Conservation (phyloP, 2,329 filamentous ascomycete species). For the Calonectria multiphialidica region DNA sequence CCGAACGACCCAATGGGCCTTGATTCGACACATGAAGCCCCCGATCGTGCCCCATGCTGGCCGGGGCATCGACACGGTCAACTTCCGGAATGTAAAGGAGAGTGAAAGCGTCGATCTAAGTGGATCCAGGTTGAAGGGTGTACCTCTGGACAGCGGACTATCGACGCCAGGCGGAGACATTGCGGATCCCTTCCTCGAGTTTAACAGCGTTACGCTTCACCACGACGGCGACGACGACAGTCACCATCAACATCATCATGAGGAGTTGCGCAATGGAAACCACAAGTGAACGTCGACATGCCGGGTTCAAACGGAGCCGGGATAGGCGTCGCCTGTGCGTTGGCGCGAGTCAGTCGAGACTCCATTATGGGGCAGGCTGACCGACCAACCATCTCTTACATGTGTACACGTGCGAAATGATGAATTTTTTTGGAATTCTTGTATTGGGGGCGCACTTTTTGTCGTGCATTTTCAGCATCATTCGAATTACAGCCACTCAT, state of each 20-base stretch:
- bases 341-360: slow-evolving; percentile 21
- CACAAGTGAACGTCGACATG: slow-evolving; percentile 7
- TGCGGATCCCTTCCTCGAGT: slow-evolving; percentile 95
- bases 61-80: slow-evolving; percentile 91
- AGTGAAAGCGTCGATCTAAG: slow-evolving; percentile 92
- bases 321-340: slow-evolving; percentile 19
- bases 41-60: slow-evolving; percentile 95
- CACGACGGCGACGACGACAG: slow-evolving; percentile 88
- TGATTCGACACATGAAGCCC: slow-evolving; percentile 97
- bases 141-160: slow-evolving; percentile 87
- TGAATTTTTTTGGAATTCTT: slow-evolving; percentile 38
- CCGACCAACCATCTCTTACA: slow-evolving; percentile 26
- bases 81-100: slow-evolving; percentile 98
- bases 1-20: slow-evolving; percentile 93
- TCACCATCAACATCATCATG: slow-evolving; percentile 39
- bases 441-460: slow-evolving; percentile 33
- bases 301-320: neutral
- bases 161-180: slow-evolving; percentile 86
- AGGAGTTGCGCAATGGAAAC: neutral
- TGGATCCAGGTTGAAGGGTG: slow-evolving; percentile 76
- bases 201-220: slow-evolving; percentile 97
- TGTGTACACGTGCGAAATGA: slow-evolving; percentile 39
- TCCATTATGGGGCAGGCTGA: slow-evolving; percentile 20
- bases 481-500: slow-evolving; percentile 39
- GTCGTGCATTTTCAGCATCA: slow-evolving; percentile 38